These are phyloP conservation scores for Colletotrichum liaoningense DNA, from an alignment of 2,329 filamentous ascomycete species.

Conservation along the genomic window DNA sequence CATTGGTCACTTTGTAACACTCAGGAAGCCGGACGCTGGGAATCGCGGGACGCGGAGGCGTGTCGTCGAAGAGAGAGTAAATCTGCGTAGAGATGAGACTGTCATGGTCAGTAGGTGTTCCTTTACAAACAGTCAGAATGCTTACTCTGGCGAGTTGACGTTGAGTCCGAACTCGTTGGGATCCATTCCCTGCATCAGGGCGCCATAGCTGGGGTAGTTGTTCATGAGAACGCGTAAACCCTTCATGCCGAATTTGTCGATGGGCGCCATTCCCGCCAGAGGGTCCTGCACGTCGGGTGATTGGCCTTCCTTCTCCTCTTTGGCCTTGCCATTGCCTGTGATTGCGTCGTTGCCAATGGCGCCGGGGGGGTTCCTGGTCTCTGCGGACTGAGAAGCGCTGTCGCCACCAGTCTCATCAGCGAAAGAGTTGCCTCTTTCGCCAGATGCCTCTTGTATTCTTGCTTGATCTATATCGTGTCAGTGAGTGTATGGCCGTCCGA, in stretches of 20 bases:
- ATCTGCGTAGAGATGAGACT: constrained; percentile 69
- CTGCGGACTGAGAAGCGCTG: constrained; percentile 43
- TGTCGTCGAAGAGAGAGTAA: constrained; percentile 71
- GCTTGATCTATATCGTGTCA: constrained; percentile 38
- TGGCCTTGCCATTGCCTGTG: constrained; percentile 52
- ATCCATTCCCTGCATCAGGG: constrained; percentile 70
- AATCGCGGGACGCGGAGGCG: constrained; percentile 67
- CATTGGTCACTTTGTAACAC: constrained; percentile 75
- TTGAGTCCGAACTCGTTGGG: constrained; percentile 68
- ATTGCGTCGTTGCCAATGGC: constrained; percentile 59
- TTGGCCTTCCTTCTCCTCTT: constrained; percentile 55
- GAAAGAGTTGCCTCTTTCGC: constrained; percentile 56
- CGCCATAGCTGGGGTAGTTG: constrained; percentile 72
- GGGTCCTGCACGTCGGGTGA: constrained; percentile 64
- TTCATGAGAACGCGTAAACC: constrained; percentile 73
- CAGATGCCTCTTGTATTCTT: constrained; percentile 56
- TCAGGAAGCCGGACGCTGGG: constrained; percentile 71
- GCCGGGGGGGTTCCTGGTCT: constrained; percentile 55
- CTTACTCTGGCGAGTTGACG: constrained; percentile 68
- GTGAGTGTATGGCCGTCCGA: not conserved
- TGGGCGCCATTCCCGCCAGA: constrained; percentile 69
- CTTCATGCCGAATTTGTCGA: constrained; percentile 74
- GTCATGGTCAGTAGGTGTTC: constrained; percentile 36
- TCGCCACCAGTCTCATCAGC: constrained; percentile 57
- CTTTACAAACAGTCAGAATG: constrained; percentile 9